These are phyloP conservation scores for Tardiomyces blankii DNA, from an alignment of 1,139 yeast genomes.

Conservation along the genomic window DNA sequence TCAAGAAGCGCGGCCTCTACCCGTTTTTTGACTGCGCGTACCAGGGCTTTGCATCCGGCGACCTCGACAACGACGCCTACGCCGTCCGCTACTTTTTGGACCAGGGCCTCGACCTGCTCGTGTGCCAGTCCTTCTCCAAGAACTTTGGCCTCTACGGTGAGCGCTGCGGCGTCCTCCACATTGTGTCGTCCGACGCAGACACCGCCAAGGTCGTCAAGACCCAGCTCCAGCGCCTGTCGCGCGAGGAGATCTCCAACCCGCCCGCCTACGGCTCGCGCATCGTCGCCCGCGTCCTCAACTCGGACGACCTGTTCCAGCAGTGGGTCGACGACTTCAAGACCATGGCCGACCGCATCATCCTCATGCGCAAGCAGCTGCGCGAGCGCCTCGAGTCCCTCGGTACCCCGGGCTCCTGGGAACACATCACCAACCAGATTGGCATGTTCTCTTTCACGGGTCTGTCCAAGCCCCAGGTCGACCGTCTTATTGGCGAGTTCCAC, in stretches of 20 bases:
- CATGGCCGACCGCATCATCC: constrained; percentile 69
- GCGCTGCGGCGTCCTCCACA: constrained; percentile 88
- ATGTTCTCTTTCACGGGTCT: constrained; percentile 95
- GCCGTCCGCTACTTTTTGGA: constrained; percentile 77
- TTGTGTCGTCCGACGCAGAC: constrained; percentile 22
- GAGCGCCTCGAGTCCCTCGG: constrained; percentile 43
- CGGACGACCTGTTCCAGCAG: constrained; percentile 48
- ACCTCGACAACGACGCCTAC: constrained; percentile 71
- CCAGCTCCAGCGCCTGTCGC: constrained; percentile 66
- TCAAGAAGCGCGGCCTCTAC: constrained; percentile 54
- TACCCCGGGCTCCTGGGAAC: constrained; percentile 70
- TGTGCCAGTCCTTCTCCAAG: constrained; percentile 96
- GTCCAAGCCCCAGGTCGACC: constrained; percentile 52
- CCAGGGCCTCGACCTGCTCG: constrained; percentile 32
- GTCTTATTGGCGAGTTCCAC: constrained; percentile 58
- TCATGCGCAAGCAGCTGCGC: constrained; percentile 47
- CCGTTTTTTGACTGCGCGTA: constrained; percentile 93
- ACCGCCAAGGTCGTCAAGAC: constrained; percentile 43
- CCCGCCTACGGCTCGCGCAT: constrained; percentile 91
- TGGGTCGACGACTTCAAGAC: constrained; percentile 71
- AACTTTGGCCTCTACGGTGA: constrained; percentile 98
- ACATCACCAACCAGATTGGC: constrained; percentile 81
- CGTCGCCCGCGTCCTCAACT: constrained; percentile 62
- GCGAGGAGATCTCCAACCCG: constrained; percentile 88
- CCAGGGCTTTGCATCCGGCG: constrained; percentile 95